These are phyloP conservation scores for Basipetospora sp. DNA, from an alignment of 2,329 filamentous ascomycete genomes.

Conservation along the genomic window DNA sequence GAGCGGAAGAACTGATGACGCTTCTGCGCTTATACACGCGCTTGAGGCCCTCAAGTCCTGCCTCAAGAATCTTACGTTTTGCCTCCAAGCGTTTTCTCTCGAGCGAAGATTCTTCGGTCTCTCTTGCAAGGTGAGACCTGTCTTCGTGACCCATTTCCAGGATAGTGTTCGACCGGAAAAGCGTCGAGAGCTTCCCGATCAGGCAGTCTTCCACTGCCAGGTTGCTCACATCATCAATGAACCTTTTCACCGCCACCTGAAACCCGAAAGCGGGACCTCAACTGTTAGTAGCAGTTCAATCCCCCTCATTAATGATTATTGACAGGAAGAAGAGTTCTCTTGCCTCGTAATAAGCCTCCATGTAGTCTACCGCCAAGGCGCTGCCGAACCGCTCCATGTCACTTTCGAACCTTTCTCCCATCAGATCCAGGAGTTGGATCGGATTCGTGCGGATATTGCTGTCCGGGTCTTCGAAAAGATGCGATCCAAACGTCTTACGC, in stretches of 20 bases:
- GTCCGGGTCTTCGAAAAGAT: not conserved
- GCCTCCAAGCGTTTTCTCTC: constrained; percentile 7
- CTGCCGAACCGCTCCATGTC: not conserved
- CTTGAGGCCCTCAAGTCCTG: constrained; percentile 11
- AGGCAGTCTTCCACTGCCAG: constrained; percentile 18
- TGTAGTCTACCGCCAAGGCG: not conserved
- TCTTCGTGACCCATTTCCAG: constrained; percentile 9
- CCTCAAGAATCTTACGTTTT: constrained; percentile 9
- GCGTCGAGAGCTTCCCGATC: constrained; percentile 14
- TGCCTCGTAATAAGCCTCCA: not conserved
- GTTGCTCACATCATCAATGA: constrained; percentile 9
- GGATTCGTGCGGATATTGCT: not conserved
- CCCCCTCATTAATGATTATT: not conserved
- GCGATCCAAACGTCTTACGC: not conserved
- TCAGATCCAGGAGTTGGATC: not conserved
- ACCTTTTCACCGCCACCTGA: not conserved
- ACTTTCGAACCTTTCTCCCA: not conserved
- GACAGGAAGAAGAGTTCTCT: not conserved
- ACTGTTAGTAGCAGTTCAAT: not conserved
- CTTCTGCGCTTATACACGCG: constrained; percentile 9
- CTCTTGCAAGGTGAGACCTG: constrained; percentile 9
- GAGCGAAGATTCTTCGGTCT: constrained; percentile 9
- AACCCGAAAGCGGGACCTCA: too few species aligned
- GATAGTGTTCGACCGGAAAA: constrained; percentile 11
- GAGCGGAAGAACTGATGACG: not conserved